Evolutionary conservation across 2,329 filamentous ascomycete genomes (phyloP), one percentile per base, ranked within the genome.

Genomic region (Davidsoniella australis): DNA sequence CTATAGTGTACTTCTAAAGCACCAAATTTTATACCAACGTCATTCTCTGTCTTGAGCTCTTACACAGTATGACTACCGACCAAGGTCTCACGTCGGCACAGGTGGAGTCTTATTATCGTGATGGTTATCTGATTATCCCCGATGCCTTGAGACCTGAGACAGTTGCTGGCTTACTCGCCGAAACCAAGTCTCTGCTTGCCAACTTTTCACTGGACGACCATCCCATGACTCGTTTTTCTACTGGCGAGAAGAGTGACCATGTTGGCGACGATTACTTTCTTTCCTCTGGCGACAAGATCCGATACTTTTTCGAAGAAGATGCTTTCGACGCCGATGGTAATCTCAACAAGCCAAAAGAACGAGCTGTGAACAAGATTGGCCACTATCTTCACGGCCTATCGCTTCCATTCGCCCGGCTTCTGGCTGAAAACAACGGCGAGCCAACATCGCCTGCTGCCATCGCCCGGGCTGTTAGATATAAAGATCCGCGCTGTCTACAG

Each of bases 291-390:
- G 85, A 96, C 70, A 89, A 95, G 66, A 70, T 96, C 54, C 82
- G 87, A 53, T 96, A 93, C 73, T 96, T 96, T 73, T 93, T 96
- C 64, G 89, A 96, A 65, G 86, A 93, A 65, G 88, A 91, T 64
- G 89, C 89, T 55, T 89, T 95, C 63, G 70, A 80, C 58, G 56
- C 68, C 8, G 58, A 65, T 0, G 81, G 84, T 38, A 65, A 68
- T 1, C 75, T 96, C 3, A 68, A 67, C 9, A 87, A 88, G 57
- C 85, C 88, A 38, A 94, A 94, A 63, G 70, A 82, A 54, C 75
- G 72, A 48, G 85, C 91, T 49, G 83, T 98, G 61, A 98, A 96
- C 70, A 85, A 88, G 66, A 86, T 87, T 60, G 82, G 85, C 2
- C 82, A 94, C 62, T 78, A 78, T 57, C 71, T 94, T 50, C 82